Conservation (phyloP, 148 eudicot genomes). For the Talinum fruticosum region DNA sequence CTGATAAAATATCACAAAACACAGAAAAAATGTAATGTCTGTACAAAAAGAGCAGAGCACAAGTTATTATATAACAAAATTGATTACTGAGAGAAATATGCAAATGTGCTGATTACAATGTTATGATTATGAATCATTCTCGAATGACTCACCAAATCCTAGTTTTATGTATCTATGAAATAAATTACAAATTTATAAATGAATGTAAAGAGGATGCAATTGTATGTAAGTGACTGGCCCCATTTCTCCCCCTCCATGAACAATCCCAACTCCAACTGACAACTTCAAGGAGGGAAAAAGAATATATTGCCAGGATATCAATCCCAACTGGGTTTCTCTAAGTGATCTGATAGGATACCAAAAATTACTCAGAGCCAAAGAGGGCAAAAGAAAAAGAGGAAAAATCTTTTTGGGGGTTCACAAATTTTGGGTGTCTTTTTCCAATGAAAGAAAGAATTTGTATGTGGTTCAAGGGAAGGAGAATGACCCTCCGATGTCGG, state of each 20-base stretch:
- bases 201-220: slow-evolving; percentile 3
- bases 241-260: not conserved
- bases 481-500: slow-evolving; percentile 3
- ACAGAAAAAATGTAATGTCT: not conserved
- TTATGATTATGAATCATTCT: not conserved
- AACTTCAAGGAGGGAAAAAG: too few relatives aligned
- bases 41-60: not conserved
- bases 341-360: not conserved
- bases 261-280: not conserved
- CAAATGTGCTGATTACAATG: not conserved
- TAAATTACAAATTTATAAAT: not conserved
- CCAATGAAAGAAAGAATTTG: not conserved
- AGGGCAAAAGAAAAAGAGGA: too few relatives aligned
- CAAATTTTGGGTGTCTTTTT: not conserved
- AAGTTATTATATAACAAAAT: not conserved
- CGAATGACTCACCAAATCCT: not conserved
- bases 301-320: not conserved
- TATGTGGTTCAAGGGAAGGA: not conserved
- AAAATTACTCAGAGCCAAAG: not conserved
- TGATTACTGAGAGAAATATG: too few relatives aligned
- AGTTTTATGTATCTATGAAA: not conserved
- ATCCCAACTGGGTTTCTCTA: not conserved
- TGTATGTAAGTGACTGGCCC: not conserved
- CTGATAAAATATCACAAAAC: too few relatives aligned
- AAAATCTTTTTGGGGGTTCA: not conserved